Evolutionary conservation across 1,284 basidiomycete species (phyloP), one percentile per base, ranked within the genome.

Genomic region (Ustilago loliicola): DNA sequence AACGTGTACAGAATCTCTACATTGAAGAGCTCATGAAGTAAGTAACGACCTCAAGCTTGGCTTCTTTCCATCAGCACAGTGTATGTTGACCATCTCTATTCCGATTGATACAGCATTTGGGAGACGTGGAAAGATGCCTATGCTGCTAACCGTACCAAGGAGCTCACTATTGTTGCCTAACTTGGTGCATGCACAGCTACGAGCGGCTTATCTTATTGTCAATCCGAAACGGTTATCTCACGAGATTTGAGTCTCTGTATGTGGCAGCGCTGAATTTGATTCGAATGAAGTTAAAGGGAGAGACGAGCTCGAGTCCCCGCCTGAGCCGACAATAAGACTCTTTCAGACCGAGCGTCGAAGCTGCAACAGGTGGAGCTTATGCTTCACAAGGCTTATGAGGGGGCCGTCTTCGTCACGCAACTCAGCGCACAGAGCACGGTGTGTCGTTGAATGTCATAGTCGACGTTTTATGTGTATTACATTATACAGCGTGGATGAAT

Each of bases 1-100:
- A 91, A 76, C 90, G 91, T 54, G 89, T 94, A 15, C 96, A 99
- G 84, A 89, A 90, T 75, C 87, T 90, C 73, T 99, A 99, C 86
- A 98, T 99, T 73, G 92, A 93, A 62, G 96, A 98, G 87, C 72
- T 86, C 48, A 76, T 79, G 60, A 72, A 75, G 80, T 74, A 69
- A 75, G 83, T 59, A 9, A 7, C 11, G n/a, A 45, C 40, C 1
- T 17, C 8, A 9, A n/a, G n/a, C n/a, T n/a, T n/a, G n/a, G n/a
- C n/a, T n/a, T n/a, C n/a, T 30, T 32, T 52, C 50, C 29, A 5
- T n/a, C 27, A 30, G 13, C 9, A 36, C 10, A 54, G 19, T n/a
- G 25, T 27, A 15, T 21, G 27, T 36, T 56, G 32, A 56, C 36
- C 23, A 11, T 29, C 27, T 51, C 17, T 17, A 50, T 51, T 36